These are phyloP conservation scores for Lycium barbarum DNA, from an alignment of 257 asterid genomes.

Conservation along the genomic window DNA sequence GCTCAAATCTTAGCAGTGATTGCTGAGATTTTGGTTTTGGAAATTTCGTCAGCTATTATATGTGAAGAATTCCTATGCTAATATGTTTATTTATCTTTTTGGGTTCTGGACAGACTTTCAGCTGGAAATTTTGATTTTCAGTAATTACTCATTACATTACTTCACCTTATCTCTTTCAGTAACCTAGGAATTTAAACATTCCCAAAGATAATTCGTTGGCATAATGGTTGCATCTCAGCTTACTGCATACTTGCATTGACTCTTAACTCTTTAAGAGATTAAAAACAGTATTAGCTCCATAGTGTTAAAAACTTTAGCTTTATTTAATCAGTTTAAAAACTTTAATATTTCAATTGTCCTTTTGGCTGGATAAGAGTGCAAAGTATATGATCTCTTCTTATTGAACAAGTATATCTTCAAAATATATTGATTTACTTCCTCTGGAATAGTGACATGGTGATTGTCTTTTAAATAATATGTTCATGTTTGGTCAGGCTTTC, in stretches of 20 bases:
- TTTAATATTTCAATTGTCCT: not conserved
- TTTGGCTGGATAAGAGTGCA: constrained; percentile 7
- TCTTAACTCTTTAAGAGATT: not conserved
- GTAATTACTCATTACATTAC: not conserved
- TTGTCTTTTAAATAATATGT: not conserved
- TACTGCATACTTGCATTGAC: not conserved
- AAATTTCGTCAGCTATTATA: not conserved
- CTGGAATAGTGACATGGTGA: not conserved
- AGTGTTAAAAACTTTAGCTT: not conserved
- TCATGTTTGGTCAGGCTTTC: not conserved
- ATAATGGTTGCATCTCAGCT: not conserved
- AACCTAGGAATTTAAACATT: not conserved
- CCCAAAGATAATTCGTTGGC: not conserved
- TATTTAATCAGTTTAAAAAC: not conserved
- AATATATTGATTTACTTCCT: not conserved
- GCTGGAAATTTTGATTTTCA: not conserved
- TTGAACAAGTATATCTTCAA: not conserved
- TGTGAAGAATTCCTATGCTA: not conserved
- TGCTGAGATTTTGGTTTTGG: not conserved
- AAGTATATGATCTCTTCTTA: not conserved
- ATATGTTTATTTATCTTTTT: not conserved
- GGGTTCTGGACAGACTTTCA: not conserved
- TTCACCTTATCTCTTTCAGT: not conserved
- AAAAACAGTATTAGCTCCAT: not conserved
- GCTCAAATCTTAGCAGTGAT: constrained; percentile 12